Evolutionary conservation across 805 yeast species (phyloP).

Genomic region (Cyberlindnera bimundalis): DNA sequence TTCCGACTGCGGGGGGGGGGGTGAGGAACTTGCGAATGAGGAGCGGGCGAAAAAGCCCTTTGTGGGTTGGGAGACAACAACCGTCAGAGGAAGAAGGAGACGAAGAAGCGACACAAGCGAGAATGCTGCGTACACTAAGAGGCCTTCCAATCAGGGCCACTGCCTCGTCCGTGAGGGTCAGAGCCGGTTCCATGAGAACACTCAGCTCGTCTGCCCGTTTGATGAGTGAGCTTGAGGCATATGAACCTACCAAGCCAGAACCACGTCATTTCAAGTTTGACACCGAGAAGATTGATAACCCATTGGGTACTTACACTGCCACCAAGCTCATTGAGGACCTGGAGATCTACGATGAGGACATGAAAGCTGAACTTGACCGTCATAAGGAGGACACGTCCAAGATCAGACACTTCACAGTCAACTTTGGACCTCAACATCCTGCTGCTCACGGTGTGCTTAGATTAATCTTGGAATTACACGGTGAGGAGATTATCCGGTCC

Average conservation of each 20-base stretch:
- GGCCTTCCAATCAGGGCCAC: no score
- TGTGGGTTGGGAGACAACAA: no score
- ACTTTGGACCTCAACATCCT: conserved; percentile 93
- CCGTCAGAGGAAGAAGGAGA: no score
- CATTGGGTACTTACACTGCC: conserved; percentile 37
- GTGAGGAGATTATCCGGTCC: conserved; percentile 82
- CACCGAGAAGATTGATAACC: conserved; percentile 33
- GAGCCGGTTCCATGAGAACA: no score
- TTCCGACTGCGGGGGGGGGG: no score
- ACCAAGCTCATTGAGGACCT: conserved; percentile 28
- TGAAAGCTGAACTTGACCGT: conserved; percentile 26
- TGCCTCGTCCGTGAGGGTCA: conserved; percentile 1
- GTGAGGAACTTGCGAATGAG: no score
- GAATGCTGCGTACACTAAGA: no score
- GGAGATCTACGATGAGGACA: conserved; percentile 37
- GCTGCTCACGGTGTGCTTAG: conserved; percentile 93
- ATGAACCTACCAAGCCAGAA: conserved; percentile 21
- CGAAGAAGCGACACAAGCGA: no score
- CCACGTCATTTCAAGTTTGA: conserved; percentile 15
- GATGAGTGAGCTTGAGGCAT: conserved; percentile 24
- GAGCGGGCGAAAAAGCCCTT: no score
- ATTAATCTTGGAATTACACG: conserved; percentile 79
- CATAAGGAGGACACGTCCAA: conserved; percentile 31
- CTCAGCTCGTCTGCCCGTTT: not conserved
- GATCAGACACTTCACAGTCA: conserved; percentile 84